Conservation (phyloP, 345 rosid genomes). For the Camelina laxa region DNA sequence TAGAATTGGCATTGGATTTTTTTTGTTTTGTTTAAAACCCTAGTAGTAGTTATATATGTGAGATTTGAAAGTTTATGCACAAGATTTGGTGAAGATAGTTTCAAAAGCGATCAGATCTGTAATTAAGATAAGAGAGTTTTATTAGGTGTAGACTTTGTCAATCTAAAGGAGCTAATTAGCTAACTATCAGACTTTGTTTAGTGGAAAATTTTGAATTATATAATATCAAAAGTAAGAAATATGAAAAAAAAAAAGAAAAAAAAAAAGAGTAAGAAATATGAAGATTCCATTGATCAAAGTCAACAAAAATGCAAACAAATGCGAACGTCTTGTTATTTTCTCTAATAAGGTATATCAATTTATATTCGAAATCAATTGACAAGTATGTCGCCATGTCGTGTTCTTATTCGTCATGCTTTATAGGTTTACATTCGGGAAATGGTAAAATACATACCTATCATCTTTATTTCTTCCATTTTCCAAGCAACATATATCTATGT, state of each 20-base stretch:
- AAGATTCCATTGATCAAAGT: constrained; percentile 37
- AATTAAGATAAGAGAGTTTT: background rate
- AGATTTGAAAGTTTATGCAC: constrained; percentile 31
- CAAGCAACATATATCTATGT: background rate
- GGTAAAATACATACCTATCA: background rate
- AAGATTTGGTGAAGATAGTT: constrained; percentile 40
- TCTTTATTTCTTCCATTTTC: background rate
- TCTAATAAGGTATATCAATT: constrained; percentile 10
- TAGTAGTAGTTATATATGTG: background rate
- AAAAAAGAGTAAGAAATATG: background rate
- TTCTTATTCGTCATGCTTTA: constrained; percentile 15
- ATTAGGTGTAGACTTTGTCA: constrained; percentile 45
- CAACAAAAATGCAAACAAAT: constrained; percentile 40
- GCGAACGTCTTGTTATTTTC: background rate
- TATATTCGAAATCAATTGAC: constrained; percentile 2
- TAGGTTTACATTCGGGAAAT: constrained; percentile 1
- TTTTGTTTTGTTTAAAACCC: too few species aligned
- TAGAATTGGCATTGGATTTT: too few species aligned
- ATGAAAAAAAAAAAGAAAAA: too few species aligned
- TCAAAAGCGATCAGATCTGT: constrained; percentile 32
- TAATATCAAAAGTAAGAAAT: background rate
- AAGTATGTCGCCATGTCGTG: constrained; percentile 18
- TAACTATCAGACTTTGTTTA: background rate
- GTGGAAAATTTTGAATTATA: background rate
- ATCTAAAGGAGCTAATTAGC: background rate